phyloP scores from a whole-genome alignment of 179 eudicot genomes.

The Pouteria campechiana region DNA sequence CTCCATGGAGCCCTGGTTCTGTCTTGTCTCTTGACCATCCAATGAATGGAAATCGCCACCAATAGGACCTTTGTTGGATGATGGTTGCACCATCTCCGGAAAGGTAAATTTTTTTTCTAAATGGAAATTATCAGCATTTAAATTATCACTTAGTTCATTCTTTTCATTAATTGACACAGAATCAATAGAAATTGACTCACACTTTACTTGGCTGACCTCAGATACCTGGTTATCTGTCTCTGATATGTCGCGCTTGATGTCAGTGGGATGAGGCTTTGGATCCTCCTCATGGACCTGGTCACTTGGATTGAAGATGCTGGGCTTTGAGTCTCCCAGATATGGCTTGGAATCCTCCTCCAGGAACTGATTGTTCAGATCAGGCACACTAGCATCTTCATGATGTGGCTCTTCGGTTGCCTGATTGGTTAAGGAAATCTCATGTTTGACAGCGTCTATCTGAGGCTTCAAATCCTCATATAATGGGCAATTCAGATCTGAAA shows the following conservation, averaged over 20 bases:
- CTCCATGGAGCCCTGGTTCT: constrained; percentile 38
- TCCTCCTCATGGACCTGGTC: too few relatives aligned
- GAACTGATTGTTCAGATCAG: too few relatives aligned
- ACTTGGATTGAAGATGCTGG: too few relatives aligned
- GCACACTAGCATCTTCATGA: too few relatives aligned
- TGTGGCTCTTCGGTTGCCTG: too few relatives aligned
- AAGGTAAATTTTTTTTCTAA: constrained; percentile 86
- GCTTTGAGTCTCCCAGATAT: too few relatives aligned
- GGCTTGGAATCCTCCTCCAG: too few relatives aligned
- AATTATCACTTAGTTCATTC: constrained; percentile 73
- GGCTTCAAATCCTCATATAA: constrained; percentile 18
- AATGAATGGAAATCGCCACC: constrained; percentile 53
- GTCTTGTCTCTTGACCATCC: constrained; percentile 60
- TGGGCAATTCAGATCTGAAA: too few relatives aligned
- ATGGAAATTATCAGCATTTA: constrained; percentile 88
- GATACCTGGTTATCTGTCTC: constrained; percentile 76
- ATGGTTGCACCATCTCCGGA: constrained; percentile 73
- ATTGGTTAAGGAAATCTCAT: too few relatives aligned
- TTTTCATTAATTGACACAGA: constrained; percentile 70
- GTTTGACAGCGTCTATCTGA: constrained; percentile 4
- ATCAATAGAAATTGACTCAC: constrained; percentile 86
- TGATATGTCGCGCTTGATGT: constrained; percentile 32
- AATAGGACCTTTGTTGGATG: constrained; percentile 43
- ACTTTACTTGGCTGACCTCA: constrained; percentile 83
- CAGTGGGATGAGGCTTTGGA: constrained; percentile 29